Conservation (phyloP, 305 asterid species). For the Fraxinus velutina region DNA sequence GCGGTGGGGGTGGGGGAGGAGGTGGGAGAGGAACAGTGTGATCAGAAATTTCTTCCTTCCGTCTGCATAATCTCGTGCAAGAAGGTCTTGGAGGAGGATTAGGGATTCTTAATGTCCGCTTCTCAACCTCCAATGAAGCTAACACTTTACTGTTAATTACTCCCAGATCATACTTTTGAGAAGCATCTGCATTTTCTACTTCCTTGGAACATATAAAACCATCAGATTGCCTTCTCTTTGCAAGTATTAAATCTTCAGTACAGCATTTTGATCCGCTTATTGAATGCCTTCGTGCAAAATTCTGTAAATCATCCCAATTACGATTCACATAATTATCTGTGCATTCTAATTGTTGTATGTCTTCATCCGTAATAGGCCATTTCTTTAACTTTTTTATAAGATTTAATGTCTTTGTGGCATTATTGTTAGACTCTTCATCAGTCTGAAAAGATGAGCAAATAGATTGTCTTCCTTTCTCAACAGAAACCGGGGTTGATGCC, state of each 20-base stretch:
- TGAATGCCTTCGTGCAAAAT: constrained; percentile 65
- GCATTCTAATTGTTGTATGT: constrained; percentile 43
- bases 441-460: constrained; percentile 51
- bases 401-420: constrained; percentile 42
- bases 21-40: constrained; percentile 40
- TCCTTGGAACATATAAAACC: constrained; percentile 67
- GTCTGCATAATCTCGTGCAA: constrained; percentile 26
- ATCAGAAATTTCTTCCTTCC: constrained; percentile 40
- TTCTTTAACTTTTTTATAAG: constrained; percentile 73
- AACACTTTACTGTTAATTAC: constrained; percentile 41
- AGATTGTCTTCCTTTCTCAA: constrained; percentile 55
- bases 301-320: constrained; percentile 44
- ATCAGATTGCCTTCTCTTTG: constrained; percentile 76
- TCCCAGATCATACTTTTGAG: constrained; percentile 47
- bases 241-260: constrained; percentile 43
- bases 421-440: constrained; percentile 51
- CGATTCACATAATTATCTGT: constrained; percentile 28
- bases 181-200: constrained; percentile 42
- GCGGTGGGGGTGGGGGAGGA: constrained; percentile 78
- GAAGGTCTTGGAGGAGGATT: constrained; percentile 93
- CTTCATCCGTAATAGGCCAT: constrained; percentile 82
- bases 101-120: constrained; percentile 67
- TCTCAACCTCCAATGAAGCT: constrained; percentile 61
- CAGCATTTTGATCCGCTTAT: constrained; percentile 64
- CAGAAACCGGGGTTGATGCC: constrained; percentile 39